These are phyloP conservation scores for Hortiboletus campestris DNA, from an alignment of 768 basidiomycete genomes.

Conservation along the genomic window DNA sequence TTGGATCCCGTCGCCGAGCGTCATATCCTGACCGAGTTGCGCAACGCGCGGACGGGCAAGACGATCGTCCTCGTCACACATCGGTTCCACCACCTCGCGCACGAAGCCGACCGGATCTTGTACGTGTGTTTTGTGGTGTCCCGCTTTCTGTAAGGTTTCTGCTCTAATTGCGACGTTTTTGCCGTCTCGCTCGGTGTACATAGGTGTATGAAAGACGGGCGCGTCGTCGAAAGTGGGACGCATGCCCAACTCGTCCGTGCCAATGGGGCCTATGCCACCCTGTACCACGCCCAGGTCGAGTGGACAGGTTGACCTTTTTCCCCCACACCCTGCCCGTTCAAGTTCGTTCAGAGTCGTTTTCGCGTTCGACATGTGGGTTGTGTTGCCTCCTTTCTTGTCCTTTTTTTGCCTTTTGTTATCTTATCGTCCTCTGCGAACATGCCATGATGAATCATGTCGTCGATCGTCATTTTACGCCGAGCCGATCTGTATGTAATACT, in stretches of 20 bases:
- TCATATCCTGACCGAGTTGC: conserved; percentile 42
- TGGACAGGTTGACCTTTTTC: not conserved
- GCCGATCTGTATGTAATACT: too few relatives aligned
- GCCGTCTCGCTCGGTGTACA: not conserved
- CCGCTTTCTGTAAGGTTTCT: not conserved
- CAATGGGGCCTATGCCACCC: conserved; percentile 25
- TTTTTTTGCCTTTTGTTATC: too few relatives aligned
- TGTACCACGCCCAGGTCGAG: conserved; percentile 26
- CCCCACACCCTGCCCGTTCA: too few relatives aligned
- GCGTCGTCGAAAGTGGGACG: conserved; percentile 30
- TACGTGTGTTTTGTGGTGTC: conserved; percentile 36
- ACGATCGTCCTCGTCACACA: conserved; percentile 59
- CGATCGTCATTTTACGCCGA: too few relatives aligned
- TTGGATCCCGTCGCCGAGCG: conserved; percentile 56
- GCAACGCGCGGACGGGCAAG: conserved; percentile 40
- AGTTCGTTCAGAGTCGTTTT: too few relatives aligned
- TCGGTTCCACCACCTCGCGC: conserved; percentile 49
- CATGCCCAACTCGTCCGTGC: conserved; percentile 28
- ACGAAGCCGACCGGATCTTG: conserved; percentile 52
- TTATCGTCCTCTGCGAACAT: too few relatives aligned
- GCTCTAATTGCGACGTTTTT: too few relatives aligned
- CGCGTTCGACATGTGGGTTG: too few relatives aligned
- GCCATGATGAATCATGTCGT: too few relatives aligned
- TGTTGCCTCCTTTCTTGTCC: too few relatives aligned
- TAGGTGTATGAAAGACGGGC: conserved; percentile 35